Conservation (phyloP, 495 filamentous ascomycete genomes). For the Amniculicola lignicola region DNA sequence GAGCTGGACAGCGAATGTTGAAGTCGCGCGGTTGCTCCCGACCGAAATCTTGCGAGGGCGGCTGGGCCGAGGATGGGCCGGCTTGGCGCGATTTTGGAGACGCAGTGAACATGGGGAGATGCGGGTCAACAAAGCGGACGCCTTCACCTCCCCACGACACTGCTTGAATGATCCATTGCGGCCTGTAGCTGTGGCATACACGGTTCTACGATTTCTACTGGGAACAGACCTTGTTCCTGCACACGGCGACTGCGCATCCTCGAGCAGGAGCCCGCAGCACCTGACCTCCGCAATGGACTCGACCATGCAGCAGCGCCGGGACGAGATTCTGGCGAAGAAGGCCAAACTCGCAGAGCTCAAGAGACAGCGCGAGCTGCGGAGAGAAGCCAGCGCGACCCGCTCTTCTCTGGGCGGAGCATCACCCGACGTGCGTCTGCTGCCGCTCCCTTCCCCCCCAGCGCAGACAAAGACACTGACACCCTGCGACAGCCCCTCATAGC, state of each 20-base stretch:
- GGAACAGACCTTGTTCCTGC: background rate
- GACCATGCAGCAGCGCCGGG: conserved; percentile 75
- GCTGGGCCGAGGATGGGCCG: background rate
- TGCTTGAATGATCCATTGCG: too few species aligned
- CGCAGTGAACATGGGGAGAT: too few species aligned
- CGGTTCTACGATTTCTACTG: background rate
- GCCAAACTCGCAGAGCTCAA: conserved; percentile 95
- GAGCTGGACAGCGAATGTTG: conserved; percentile 33
- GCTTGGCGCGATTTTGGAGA: conserved; percentile 19
- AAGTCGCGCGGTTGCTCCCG: conserved; percentile 31
- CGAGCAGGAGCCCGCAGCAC: background rate
- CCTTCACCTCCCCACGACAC: background rate
- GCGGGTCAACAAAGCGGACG: background rate
- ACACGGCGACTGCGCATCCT: background rate
- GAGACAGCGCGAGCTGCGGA: conserved; percentile 78
- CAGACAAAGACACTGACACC: conserved; percentile 37
- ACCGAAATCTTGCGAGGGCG: conserved; percentile 24
- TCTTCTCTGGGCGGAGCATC: conserved; percentile 57
- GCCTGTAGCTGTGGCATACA: too few species aligned
- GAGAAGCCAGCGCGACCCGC: conserved; percentile 63
- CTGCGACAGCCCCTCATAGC: conserved; percentile 64
- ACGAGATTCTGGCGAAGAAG: conserved; percentile 91
- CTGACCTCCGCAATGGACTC: conserved; percentile 33
- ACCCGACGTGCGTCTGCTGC: conserved; percentile 30
- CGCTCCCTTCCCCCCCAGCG: background rate